A percentile compares a stretch with the other conserved stretches of the same genome.
Evolutionary conservation across 2,329 filamentous ascomycete species (phyloP).

Genomic region (Scytalidium sp.): DNA sequence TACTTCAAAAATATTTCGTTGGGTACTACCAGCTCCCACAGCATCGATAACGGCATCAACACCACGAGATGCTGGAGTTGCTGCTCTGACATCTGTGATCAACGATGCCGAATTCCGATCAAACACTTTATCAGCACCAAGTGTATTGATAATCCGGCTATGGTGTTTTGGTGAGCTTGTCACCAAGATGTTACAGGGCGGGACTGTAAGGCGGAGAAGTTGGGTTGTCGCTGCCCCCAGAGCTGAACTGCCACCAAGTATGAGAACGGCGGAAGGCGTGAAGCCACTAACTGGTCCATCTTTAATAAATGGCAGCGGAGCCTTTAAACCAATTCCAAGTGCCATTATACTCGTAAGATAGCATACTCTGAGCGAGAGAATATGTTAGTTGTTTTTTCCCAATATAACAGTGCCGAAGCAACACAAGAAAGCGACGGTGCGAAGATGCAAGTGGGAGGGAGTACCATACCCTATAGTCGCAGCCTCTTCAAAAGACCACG

Average conservation of each 20-base stretch:
- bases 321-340: slow-evolving; percentile 5
- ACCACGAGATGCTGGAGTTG: slow-evolving; percentile 1
- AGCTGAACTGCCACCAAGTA: slow-evolving; percentile 11
- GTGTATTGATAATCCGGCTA: slow-evolving; percentile 1
- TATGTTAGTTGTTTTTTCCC: background rate
- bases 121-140: slow-evolving; percentile 6
- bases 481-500: slow-evolving; percentile 10
- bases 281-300: background rate
- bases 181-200: slow-evolving; percentile 3
- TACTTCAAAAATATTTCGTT: slow-evolving; percentile 5
- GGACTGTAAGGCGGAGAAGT: slow-evolving; percentile 9
- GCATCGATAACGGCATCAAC: slow-evolving; percentile 11
- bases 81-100: slow-evolving; percentile 3
- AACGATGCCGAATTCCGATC: slow-evolving; percentile 2
- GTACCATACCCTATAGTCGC: slow-evolving; percentile 1
- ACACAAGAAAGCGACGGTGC: too few relatives aligned
- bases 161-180: slow-evolving; percentile 10
- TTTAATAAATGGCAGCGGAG: slow-evolving; percentile 2
- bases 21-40: slow-evolving; percentile 6
- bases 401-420: too few relatives aligned
- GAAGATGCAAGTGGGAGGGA: background rate
- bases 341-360: slow-evolving; percentile 7
- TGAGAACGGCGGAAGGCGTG: slow-evolving; percentile 4
- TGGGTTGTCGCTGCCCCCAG: slow-evolving; percentile 9
- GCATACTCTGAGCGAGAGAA: slow-evolving; percentile 5